A percentile compares a stretch with the other conserved stretches of the same genome.
Conservation (phyloP, 805 yeast species). For the Candida coquimbonensis region DNA sequence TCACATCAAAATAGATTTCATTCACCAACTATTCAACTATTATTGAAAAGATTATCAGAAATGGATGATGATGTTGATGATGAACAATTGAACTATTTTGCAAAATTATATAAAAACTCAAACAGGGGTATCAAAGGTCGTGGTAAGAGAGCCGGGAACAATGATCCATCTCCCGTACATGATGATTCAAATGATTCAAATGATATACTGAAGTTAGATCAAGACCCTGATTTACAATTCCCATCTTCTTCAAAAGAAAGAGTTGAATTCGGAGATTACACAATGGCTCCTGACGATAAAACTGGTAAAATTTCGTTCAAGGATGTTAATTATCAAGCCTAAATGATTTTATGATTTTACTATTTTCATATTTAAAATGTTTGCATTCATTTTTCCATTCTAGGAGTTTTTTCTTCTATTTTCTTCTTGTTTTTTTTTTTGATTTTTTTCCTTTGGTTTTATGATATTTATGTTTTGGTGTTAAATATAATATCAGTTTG, state of each 20-base stretch:
- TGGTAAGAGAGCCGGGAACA: slow-evolving; percentile 43
- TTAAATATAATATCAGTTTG: too few species aligned
- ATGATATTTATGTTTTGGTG: too few species aligned
- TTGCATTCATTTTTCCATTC: too few species aligned
- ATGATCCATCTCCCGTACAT: background rate
- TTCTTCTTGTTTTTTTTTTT: background rate
- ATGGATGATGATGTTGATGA: slow-evolving; percentile 58
- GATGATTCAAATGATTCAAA: background rate
- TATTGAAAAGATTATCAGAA: slow-evolving; percentile 64
- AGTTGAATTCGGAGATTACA: too few species aligned
- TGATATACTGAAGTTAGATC: background rate
- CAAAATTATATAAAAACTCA: slow-evolving; percentile 76
- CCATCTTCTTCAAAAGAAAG: too few species aligned
- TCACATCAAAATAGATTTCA: slow-evolving; percentile 93
- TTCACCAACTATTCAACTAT: slow-evolving; percentile 54
- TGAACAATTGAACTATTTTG: slow-evolving; percentile 68
- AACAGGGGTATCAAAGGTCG: slow-evolving; percentile 91
- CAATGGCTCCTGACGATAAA: background rate
- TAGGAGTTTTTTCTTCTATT: background rate
- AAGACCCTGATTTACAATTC: background rate
- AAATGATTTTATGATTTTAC: too few species aligned
- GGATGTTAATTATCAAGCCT: slow-evolving; percentile 16
- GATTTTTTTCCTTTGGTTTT: too few species aligned
- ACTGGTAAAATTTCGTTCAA: slow-evolving; percentile 19
- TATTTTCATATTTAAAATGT: too few species aligned